These are phyloP conservation scores for Neofusicoccum laricinum DNA, from an alignment of 2,329 filamentous ascomycete species.

Conservation along the genomic window DNA sequence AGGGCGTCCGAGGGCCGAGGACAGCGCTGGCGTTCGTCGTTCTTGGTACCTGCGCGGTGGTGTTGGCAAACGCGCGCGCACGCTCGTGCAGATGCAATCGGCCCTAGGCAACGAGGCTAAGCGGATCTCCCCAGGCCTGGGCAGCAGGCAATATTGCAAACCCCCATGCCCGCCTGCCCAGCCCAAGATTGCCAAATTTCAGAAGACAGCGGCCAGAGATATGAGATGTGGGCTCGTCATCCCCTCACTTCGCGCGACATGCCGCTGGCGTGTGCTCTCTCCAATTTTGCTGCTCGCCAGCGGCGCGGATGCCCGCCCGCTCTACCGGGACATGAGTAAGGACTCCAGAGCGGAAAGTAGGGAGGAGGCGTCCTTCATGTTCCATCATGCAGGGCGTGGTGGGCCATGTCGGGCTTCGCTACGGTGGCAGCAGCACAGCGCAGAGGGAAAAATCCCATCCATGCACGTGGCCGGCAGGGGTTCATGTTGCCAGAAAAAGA, in stretches of 20 bases:
- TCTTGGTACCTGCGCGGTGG: not conserved
- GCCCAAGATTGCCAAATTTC: slow-evolving; percentile 7
- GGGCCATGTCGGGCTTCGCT: not conserved
- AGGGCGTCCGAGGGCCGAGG: not conserved
- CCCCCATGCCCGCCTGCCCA: not conserved
- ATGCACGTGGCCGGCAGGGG: slow-evolving; percentile 7
- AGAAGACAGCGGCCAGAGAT: not conserved
- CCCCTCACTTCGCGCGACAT: slow-evolving; percentile 4
- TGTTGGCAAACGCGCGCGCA: not conserved
- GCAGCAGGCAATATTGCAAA: not conserved
- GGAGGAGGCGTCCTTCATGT: slow-evolving; percentile 4
- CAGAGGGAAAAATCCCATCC: not conserved
- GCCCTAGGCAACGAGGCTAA: slow-evolving; percentile 3
- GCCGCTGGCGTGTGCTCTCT: not conserved
- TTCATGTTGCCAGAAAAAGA: not conserved
- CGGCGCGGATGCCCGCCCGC: not conserved
- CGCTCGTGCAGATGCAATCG: not conserved
- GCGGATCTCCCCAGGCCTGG: slow-evolving; percentile 6
- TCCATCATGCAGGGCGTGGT: slow-evolving; percentile 1
- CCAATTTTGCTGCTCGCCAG: not conserved
- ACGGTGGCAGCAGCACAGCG: not conserved
- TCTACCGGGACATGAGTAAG: not conserved
- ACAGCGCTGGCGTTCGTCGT: not conserved
- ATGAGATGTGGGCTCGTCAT: slow-evolving; percentile 3
- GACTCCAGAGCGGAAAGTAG: not conserved